A percentile compares a stretch with the other conserved stretches of the same genome.
Conservation (phyloP, 495 filamentous ascomycete species). For the Ascodesmis nigricans region DNA sequence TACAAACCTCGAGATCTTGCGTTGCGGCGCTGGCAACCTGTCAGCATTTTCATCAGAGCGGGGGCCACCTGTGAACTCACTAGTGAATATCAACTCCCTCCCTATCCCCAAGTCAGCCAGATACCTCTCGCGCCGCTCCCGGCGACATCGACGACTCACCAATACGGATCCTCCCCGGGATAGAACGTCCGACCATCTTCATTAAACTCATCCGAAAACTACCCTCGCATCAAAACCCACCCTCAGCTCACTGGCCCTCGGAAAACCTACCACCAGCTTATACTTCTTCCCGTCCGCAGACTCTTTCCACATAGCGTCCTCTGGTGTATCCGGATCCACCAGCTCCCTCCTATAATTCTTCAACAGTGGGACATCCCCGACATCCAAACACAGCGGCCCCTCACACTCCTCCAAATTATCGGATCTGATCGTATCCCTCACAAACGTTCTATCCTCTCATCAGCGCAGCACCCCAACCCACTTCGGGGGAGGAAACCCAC, state of each 20-base stretch:
- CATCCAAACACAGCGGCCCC: slow-evolving; percentile 31
- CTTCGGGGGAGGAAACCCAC: slow-evolving; percentile 26
- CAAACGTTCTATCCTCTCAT: slow-evolving; percentile 31
- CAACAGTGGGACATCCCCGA: slow-evolving; percentile 33
- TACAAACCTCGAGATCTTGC: slow-evolving; percentile 41
- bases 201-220: slow-evolving; percentile 69
- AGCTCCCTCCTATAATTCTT: slow-evolving; percentile 38
- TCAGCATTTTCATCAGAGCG: too few species aligned
- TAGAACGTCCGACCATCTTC: slow-evolving; percentile 49
- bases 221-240: slow-evolving; percentile 1
- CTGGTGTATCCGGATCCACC: slow-evolving; percentile 53
- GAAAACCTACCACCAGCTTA: slow-evolving; percentile 40
- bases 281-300: slow-evolving; percentile 36
- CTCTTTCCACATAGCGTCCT: slow-evolving; percentile 34
- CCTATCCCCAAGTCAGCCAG: slow-evolving; percentile 14
- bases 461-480: slow-evolving; percentile 6
- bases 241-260: not conserved
- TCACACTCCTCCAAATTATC: slow-evolving; percentile 1
- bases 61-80: too few species aligned
- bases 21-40: slow-evolving; percentile 35
- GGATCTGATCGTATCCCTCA: slow-evolving; percentile 19
- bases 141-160: slow-evolving; percentile 21
- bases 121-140: too few species aligned
- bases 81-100: slow-evolving; percentile 60
- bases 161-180: slow-evolving; percentile 50